phyloP scores from a whole-genome alignment of 257 asterid genomes.

The Solanum verrucosum region DNA sequence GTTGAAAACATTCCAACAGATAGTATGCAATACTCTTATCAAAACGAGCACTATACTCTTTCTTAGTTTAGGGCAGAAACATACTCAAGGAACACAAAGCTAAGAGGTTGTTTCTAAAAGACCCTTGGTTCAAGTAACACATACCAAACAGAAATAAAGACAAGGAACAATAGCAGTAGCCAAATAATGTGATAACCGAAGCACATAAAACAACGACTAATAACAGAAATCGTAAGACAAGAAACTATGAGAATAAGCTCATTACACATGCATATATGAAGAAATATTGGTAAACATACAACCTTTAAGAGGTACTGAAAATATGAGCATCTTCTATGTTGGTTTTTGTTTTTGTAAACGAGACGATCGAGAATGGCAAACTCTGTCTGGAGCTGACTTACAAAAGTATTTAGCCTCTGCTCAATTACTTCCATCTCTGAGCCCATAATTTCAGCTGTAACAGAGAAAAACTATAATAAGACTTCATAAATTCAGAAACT shows the following conservation, averaged over 20 bases:
- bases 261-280: neutral
- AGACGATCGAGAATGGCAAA: slow-evolving; percentile 67
- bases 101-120: neutral
- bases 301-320: slow-evolving; percentile 80
- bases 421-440: slow-evolving; percentile 46
- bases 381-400: slow-evolving; percentile 60
- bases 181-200: neutral
- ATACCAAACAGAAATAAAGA: neutral
- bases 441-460: slow-evolving; percentile 23
- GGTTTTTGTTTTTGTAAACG: slow-evolving; percentile 86
- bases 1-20: neutral
- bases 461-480: neutral
- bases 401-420: slow-evolving; percentile 56
- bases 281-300: neutral
- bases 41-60: neutral
- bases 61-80: neutral
- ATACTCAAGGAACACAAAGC: neutral
- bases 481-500: neutral
- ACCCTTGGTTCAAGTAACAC: neutral
- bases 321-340: slow-evolving; percentile 67
- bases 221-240: neutral
- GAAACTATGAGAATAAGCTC: neutral
- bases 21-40: neutral
- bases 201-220: neutral
- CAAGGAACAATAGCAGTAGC: neutral